phyloP scores from a whole-genome alignment of 495 filamentous ascomycete species.

The Hypoxylon intermedium region DNA sequence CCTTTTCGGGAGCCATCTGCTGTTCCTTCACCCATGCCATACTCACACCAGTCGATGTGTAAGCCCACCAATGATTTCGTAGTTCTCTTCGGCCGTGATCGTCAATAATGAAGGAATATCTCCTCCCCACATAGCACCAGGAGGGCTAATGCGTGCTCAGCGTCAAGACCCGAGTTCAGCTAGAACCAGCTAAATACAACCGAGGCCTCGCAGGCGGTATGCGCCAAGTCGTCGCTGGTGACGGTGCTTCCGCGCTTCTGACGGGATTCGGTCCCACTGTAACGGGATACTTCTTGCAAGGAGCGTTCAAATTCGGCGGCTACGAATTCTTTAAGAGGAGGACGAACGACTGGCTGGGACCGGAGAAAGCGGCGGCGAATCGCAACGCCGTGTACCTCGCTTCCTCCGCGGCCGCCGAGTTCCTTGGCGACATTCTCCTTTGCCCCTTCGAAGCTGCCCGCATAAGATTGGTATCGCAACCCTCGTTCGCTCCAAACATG shows the following conservation, averaged over 20 bases:
- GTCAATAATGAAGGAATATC: slow-evolving; percentile 1
- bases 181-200: slow-evolving; percentile 75
- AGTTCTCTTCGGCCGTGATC: slow-evolving; percentile 17
- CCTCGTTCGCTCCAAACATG: slow-evolving; percentile 69
- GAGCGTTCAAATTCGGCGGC: slow-evolving; percentile 79
- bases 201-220: slow-evolving; percentile 73
- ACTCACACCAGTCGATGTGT: slow-evolving; percentile 88
- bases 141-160: slow-evolving; percentile 48
- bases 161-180: slow-evolving; percentile 79
- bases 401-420: slow-evolving; percentile 72
- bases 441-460: slow-evolving; percentile 78
- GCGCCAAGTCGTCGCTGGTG: slow-evolving; percentile 69
- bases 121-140: slow-evolving; percentile 3
- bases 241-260: slow-evolving; percentile 73
- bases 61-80: slow-evolving; percentile 55
- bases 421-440: slow-evolving; percentile 76
- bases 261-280: slow-evolving; percentile 76
- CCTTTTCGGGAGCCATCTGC: slow-evolving; percentile 83
- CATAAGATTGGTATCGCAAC: slow-evolving; percentile 77
- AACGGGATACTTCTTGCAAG: slow-evolving; percentile 78
- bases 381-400: slow-evolving; percentile 75
- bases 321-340: slow-evolving; percentile 81
- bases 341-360: slow-evolving; percentile 69
- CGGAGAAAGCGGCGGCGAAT: slow-evolving; percentile 71
- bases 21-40: slow-evolving; percentile 84